Conservation (phyloP, 2,329 filamentous ascomycete genomes). For the Paracorniculantispora psalliotae region DNA sequence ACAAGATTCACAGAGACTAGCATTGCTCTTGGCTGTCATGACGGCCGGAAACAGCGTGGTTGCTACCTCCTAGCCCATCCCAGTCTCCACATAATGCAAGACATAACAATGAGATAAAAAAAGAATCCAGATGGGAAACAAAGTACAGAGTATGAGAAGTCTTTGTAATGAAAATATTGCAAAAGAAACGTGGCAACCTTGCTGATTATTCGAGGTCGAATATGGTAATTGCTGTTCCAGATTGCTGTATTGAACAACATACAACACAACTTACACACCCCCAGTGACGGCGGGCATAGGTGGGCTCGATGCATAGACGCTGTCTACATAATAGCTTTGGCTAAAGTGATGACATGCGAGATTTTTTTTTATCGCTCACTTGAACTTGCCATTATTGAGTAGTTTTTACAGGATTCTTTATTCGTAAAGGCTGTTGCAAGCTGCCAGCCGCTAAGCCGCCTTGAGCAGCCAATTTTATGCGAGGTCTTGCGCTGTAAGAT, state of each 20-base stretch:
- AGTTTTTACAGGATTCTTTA: background rate
- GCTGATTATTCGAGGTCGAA: background rate
- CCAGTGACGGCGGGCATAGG: too few species aligned
- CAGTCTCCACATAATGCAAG: background rate
- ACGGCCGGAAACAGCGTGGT: slow-evolving; percentile 4
- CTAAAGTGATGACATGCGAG: too few species aligned
- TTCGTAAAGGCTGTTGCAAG: background rate
- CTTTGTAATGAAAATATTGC: background rate
- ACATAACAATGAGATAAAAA: background rate
- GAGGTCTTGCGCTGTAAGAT: background rate
- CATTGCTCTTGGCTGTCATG: background rate
- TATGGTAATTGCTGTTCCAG: too few species aligned
- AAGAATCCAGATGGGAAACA: background rate
- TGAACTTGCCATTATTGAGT: background rate
- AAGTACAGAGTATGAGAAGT: background rate
- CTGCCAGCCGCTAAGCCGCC: background rate
- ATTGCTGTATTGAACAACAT: background rate
- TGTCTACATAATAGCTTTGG: too few species aligned
- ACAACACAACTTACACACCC: background rate
- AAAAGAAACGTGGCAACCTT: background rate
- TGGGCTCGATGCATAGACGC: too few species aligned
- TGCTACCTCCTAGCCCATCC: background rate
- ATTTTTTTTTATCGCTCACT: background rate
- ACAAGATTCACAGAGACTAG: background rate
- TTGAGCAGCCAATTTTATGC: slow-evolving; percentile 3